A percentile compares a stretch with the other conserved stretches of the same genome.
Conservation (phyloP, 1,284 basidiomycete species). For the Leucoagaricus sp. region DNA sequence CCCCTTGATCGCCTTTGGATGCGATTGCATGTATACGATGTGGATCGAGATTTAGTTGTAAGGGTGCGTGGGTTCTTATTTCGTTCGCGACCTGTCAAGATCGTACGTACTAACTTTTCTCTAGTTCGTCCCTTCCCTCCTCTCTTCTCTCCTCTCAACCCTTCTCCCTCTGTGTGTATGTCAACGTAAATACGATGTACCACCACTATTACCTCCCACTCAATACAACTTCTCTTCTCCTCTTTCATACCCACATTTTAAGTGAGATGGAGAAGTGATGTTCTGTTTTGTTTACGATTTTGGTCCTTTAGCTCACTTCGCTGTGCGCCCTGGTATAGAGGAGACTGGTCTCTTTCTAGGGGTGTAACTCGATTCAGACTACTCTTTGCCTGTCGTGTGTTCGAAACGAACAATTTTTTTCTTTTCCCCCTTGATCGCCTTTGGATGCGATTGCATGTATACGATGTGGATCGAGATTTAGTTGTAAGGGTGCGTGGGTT, state of each 20-base stretch:
- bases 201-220: conserved; percentile 5
- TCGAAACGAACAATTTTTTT: conserved; percentile 28
- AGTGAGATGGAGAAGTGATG: background rate
- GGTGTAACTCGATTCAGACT: conserved; percentile 47
- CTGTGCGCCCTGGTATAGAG: conserved; percentile 30
- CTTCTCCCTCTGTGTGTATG: background rate
- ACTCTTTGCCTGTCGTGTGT: conserved; percentile 42
- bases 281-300: too few species aligned
- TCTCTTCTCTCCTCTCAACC: background rate
- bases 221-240: too few species aligned
- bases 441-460: background rate
- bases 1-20: conserved; percentile 15
- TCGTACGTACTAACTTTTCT: background rate
- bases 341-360: conserved; percentile 15
- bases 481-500: background rate
- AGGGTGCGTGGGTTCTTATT: background rate
- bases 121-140: too few species aligned
- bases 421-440: conserved; percentile 17
- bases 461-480: background rate
- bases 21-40: background rate
- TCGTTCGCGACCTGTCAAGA: background rate
- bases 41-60: background rate
- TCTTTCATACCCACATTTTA: background rate
- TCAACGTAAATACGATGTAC: conserved; percentile 2
- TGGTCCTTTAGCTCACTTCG: conserved; percentile 44